Conservation (phyloP, 73 alveolate species). For the Tetrahymena malaccensis region DNA sequence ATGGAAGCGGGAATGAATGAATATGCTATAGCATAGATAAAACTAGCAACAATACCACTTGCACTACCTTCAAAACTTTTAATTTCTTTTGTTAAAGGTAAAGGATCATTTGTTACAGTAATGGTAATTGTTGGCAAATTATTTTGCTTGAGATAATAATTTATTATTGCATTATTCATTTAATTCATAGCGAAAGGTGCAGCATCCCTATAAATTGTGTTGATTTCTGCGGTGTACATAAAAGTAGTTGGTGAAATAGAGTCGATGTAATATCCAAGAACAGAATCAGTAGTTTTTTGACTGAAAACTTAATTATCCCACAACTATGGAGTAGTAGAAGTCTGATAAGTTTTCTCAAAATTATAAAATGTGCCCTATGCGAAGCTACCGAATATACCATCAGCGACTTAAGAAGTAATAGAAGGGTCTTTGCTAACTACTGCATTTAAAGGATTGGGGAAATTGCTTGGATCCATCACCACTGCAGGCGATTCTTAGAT, state of each 20-base stretch:
- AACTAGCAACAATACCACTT: constrained; percentile 49
- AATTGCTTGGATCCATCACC: background rate
- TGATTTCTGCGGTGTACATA: background rate
- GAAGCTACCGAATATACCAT: background rate
- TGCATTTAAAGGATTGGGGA: background rate
- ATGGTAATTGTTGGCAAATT: background rate
- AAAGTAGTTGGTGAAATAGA: background rate
- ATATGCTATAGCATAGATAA: constrained; percentile 85
- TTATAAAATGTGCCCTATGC: background rate
- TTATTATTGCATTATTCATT: constrained; percentile 35
- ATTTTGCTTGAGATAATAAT: background rate
- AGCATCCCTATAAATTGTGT: constrained; percentile 33
- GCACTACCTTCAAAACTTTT: background rate
- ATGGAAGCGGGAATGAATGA: constrained; percentile 90
- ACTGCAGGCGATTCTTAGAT: constrained; percentile 38
- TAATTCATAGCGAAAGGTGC: background rate
- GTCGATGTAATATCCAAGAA: background rate
- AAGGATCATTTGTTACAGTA: background rate
- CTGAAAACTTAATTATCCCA: background rate
- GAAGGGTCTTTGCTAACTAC: background rate
- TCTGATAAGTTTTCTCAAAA: background rate
- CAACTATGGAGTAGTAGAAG: background rate
- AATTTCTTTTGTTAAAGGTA: constrained; percentile 11
- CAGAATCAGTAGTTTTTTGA: background rate
- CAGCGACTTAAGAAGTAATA: background rate